Base-by-base conservation (phyloP, 257 asterid species). In the Eustoma russellianum region DNA sequence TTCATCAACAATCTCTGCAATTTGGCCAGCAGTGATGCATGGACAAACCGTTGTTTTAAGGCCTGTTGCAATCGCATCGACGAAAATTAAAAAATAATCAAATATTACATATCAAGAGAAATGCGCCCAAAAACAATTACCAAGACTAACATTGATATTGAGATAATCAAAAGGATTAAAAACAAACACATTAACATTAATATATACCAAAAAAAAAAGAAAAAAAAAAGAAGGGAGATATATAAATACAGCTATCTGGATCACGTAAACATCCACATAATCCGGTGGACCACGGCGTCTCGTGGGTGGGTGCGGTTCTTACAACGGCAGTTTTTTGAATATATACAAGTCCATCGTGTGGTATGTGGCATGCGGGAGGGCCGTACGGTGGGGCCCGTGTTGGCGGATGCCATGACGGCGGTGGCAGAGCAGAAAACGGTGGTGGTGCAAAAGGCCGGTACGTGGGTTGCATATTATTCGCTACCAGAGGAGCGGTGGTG, bases 1-100 rank as follows among this genome's bases (percentile, higher is more conserved):
- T 55, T 69, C 70, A 33, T 59, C 55, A 13, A 69, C 66, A 33
- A 69, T 69, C 59, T 69, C 75, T 24, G 62, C 43, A 59, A 69
- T 55, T 48, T 64, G 70, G 8, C 70, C 70, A 8, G 66, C 52
- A 9, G 62, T 65, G 44, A 59, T 35, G 67, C 75, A 69, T 48
- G 75, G 75, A 45, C 70, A 69, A 15, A 59, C 1, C 12, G 50
- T 43, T 38, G 75, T 69, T 49, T 13, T 49, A 18, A 59, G 2
- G 64, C 67, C 75, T 69, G 60, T 7, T 38, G 10, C 45, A 33
- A 30, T 5, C 45, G 3, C 30, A 24, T 24, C 30, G 3, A 43
- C 49, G 60, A 7, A 13, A 9, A 40, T 12, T 4, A 9, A 46
- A 46, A 33, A 15, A 48, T 8, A 33, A 47, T n/a, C 9, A 55